Conservation (phyloP, 164 flowering plant genomes). For the Platanus orientalis region DNA sequence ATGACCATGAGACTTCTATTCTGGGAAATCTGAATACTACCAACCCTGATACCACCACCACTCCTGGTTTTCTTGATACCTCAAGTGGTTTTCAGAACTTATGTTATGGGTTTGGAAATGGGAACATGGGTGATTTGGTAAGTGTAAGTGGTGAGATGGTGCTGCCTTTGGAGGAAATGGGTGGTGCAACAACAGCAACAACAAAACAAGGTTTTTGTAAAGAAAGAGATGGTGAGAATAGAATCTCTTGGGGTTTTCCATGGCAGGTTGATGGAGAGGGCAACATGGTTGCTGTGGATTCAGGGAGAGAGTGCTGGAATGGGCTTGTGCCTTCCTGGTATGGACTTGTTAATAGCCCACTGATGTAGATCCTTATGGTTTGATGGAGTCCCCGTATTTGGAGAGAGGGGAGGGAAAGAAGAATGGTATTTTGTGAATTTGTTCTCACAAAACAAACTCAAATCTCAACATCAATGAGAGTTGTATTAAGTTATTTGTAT, state of each 20-base stretch:
- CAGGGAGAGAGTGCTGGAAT: conserved; percentile 61
- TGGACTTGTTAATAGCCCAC: conserved; percentile 69
- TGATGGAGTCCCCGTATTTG: neutral
- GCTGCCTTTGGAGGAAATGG: conserved; percentile 31
- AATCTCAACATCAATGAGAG: neutral
- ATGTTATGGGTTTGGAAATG: conserved; percentile 40
- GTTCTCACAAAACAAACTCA: conserved; percentile 14
- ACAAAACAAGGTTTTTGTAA: conserved; percentile 49
- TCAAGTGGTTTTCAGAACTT: conserved; percentile 36
- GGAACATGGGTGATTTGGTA: conserved; percentile 25
- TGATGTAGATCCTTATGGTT: conserved; percentile 39
- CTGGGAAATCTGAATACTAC: conserved; percentile 32
- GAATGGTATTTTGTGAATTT: neutral
- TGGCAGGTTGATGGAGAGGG: conserved; percentile 52
- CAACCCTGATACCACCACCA: conserved; percentile 18
- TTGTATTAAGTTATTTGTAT: no score
- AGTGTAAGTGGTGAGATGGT: conserved; percentile 19
- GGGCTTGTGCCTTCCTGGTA: conserved; percentile 63
- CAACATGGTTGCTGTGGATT: conserved; percentile 33
- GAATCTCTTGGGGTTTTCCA: conserved; percentile 54
- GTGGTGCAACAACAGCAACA: conserved; percentile 29
- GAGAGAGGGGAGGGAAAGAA: conserved; percentile 2
- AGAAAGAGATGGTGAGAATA: conserved; percentile 27
- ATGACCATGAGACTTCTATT: conserved; percentile 27
- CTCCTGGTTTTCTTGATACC: conserved; percentile 36